Percentiles rank a stretch among this genome's conserved stretches.
Conservation (phyloP, 1,284 basidiomycete genomes). For the Macrocystidia cucumis region DNA sequence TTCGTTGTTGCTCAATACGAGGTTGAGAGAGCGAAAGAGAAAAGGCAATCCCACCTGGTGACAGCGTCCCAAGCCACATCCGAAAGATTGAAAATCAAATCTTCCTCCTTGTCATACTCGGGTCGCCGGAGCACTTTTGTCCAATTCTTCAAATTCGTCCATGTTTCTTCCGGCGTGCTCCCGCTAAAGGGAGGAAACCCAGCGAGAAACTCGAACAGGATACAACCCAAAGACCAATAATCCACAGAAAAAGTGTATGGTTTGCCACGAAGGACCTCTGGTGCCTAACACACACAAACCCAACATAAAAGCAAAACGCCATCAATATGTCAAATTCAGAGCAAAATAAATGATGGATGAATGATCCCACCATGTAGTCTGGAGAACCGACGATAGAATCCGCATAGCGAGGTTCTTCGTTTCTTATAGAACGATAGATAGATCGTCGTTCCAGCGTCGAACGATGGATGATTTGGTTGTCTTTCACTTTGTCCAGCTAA, state of each 20-base stretch:
- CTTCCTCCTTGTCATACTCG: conserved; percentile 93
- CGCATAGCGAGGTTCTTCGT: conserved; percentile 89
- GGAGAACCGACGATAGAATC: conserved; percentile 98
- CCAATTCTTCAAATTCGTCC: conserved; percentile 99
- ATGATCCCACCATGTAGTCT: conserved; percentile 75
- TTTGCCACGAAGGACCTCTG: conserved; percentile 91
- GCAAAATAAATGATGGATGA: background rate
- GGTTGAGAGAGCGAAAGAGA: conserved; percentile 2
- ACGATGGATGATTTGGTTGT: conserved; percentile 85
- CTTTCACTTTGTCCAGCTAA: conserved; percentile 94
- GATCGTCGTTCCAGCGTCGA: conserved; percentile 94
- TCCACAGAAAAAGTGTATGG: conserved; percentile 95
- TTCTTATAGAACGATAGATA: conserved; percentile 89
- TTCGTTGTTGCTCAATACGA: background rate
- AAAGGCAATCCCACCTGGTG: conserved; percentile 48
- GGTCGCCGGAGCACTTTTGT: conserved; percentile 85
- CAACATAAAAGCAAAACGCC: background rate
- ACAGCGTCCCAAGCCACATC: conserved; percentile 97
- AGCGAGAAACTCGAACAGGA: conserved; percentile 95
- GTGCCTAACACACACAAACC: no score
- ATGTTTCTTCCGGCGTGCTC: conserved; percentile 94
- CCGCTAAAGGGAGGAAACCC: conserved; percentile 99
- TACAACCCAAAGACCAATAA: conserved; percentile 98
- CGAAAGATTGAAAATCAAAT: conserved; percentile 94
- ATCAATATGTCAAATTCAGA: background rate